These are phyloP conservation scores for Fibroporia radiculosa DNA, from an alignment of 768 basidiomycete genomes.

Conservation along the genomic window DNA sequence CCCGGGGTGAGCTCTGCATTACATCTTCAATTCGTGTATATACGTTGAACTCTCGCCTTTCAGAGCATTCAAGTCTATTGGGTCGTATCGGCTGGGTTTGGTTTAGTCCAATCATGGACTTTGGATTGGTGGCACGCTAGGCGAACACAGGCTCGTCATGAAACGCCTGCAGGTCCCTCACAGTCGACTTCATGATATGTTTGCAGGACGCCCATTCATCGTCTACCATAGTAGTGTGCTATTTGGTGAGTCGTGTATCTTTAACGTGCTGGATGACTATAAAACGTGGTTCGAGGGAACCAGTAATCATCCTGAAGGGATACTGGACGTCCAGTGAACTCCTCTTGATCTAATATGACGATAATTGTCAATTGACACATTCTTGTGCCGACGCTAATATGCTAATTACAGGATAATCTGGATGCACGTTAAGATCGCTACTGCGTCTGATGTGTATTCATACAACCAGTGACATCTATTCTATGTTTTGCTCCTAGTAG, in stretches of 20 bases:
- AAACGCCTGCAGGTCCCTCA: too few species aligned
- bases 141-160: slow-evolving; percentile 14
- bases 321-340: slow-evolving; percentile 47
- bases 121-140: slow-evolving; percentile 57
- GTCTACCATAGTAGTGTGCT: too few species aligned
- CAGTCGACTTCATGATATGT: too few species aligned
- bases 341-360: slow-evolving; percentile 94
- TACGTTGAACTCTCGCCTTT: slow-evolving; percentile 6
- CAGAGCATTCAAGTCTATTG: slow-evolving; percentile 71
- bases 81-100: slow-evolving; percentile 70
- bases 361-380: not conserved
- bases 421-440: not conserved
- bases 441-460: not conserved
- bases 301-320: slow-evolving; percentile 24
- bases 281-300: slow-evolving; percentile 73
- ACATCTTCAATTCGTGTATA: slow-evolving; percentile 4
- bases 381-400: not conserved
- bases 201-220: too few species aligned
- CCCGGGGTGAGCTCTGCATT: slow-evolving; percentile 51
- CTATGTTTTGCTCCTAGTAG: too few species aligned
- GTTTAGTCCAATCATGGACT: slow-evolving; percentile 66
- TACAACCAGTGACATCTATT: not conserved
- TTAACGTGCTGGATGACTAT: slow-evolving; percentile 45
- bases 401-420: too few species aligned
- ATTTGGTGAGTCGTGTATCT: not conserved